Evolutionary conservation across 2,329 filamentous ascomycete genomes (phyloP).

Genomic region (Esteya vermicola): DNA sequence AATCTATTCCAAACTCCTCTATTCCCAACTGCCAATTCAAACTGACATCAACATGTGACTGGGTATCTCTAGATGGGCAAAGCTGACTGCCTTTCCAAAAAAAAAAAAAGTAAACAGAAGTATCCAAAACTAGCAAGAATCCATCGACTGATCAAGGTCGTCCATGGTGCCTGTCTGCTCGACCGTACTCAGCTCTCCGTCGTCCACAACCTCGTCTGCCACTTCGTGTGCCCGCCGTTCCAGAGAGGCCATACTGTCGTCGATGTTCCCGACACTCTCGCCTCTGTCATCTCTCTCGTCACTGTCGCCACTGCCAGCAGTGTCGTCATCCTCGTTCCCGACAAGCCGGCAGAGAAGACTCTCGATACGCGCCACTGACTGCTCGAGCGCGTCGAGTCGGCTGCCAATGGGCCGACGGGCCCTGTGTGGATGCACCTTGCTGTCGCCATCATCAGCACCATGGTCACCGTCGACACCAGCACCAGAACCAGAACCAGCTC

Average conservation of each 20-base stretch:
- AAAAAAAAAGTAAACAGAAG: neutral
- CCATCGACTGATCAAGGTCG: conserved; percentile 10
- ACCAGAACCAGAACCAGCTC: too few species aligned
- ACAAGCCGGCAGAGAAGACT: conserved; percentile 15
- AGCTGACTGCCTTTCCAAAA: too few species aligned
- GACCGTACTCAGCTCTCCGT: conserved; percentile 3
- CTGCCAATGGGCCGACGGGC: too few species aligned
- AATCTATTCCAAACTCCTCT: too few species aligned
- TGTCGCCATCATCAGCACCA: neutral
- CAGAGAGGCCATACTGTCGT: too few species aligned
- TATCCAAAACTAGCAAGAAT: conserved; percentile 1
- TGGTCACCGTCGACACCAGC: neutral
- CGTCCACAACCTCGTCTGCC: conserved; percentile 8
- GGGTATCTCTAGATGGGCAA: too few species aligned
- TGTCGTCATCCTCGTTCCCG: too few species aligned
- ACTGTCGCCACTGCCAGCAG: too few species aligned
- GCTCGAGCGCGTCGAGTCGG: conserved; percentile 35
- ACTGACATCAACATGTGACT: too few species aligned
- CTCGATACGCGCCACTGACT: conserved; percentile 25
- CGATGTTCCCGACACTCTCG: conserved; percentile 3
- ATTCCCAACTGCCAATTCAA: too few species aligned
- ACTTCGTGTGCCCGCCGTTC: neutral
- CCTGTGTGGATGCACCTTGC: too few species aligned
- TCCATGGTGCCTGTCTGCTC: conserved; percentile 10
- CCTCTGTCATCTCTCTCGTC: neutral